These are phyloP conservation scores for Ophiosphaerella korrae DNA, from an alignment of 2,329 filamentous ascomycete genomes.

Conservation along the genomic window DNA sequence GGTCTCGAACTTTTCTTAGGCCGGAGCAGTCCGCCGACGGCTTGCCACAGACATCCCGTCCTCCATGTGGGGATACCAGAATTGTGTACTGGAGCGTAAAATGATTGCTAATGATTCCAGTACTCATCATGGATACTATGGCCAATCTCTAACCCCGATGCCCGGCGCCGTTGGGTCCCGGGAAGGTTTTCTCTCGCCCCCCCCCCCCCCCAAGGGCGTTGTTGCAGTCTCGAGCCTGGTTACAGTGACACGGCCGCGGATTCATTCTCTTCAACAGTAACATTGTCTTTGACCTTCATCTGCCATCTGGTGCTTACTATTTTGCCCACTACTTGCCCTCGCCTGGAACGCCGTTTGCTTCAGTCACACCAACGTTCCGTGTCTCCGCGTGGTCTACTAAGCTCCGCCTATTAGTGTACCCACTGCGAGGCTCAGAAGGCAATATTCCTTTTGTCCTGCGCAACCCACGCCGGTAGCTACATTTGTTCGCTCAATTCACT, in stretches of 20 bases:
- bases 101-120: conserved; percentile 22
- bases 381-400: conserved; percentile 11
- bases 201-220: not conserved
- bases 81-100: conserved; percentile 14
- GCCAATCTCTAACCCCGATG: conserved; percentile 14
- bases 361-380: conserved; percentile 6
- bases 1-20: conserved; percentile 1
- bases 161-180: conserved; percentile 9
- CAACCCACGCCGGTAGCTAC: not conserved
- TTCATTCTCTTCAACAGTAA: not conserved
- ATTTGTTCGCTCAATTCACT: no score
- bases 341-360: conserved; percentile 1
- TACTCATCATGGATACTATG: conserved; percentile 1
- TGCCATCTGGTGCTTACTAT: not conserved
- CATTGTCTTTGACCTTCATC: not conserved
- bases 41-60: conserved; percentile 4
- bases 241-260: conserved; percentile 7
- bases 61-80: conserved; percentile 16
- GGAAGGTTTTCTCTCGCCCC: conserved; percentile 3
- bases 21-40: conserved; percentile 11
- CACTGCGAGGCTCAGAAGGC: conserved; percentile 10
- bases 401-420: conserved; percentile 10
- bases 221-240: conserved; percentile 1
- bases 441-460: conserved; percentile 18
- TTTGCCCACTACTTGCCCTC: conserved; percentile 2